These are phyloP conservation scores for Capsicum baccatum DNA, from an alignment of 257 asterid species.

Conservation along the genomic window DNA sequence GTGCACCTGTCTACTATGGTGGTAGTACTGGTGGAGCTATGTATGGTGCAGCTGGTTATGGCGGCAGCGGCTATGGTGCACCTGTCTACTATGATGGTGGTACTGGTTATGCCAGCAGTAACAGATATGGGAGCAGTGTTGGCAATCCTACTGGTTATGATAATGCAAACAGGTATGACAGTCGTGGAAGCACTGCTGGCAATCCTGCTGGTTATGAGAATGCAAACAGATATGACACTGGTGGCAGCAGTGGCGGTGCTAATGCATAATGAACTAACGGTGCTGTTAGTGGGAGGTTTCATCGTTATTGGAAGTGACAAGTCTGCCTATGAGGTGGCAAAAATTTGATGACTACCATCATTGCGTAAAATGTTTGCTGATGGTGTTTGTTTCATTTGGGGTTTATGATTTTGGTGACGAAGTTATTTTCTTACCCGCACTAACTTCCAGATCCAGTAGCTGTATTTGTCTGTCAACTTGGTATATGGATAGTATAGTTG, in stretches of 20 bases:
- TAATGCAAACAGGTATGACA: too few relatives aligned
- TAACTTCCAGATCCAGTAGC: neutral
- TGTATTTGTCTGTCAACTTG: neutral
- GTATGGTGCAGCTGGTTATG: constrained; percentile 43
- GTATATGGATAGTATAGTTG: neutral
- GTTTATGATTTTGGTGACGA: neutral
- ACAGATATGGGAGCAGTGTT: constrained; percentile 59
- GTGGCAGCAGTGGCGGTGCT: constrained; percentile 19
- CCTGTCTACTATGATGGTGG: constrained; percentile 66
- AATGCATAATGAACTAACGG: constrained; percentile 41
- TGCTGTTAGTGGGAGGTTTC: constrained; percentile 64
- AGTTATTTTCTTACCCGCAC: neutral
- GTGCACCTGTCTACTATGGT: constrained; percentile 45
- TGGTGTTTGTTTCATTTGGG: neutral
- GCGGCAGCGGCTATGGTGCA: constrained; percentile 59
- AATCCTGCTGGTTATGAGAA: neutral
- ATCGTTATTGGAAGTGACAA: constrained; percentile 75
- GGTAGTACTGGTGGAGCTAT: constrained; percentile 48
- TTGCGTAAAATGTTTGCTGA: neutral
- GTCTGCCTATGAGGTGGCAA: constrained; percentile 28
- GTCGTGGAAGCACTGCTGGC: too few relatives aligned
- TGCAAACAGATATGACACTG: constrained; percentile 61
- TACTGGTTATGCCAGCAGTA: constrained; percentile 56
- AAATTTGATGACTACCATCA: neutral
- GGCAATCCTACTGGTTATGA: constrained; percentile 32